Percentiles rank a stretch among this genome's conserved stretches.
phyloP scores from a whole-genome alignment of 768 basidiomycete species.

The Trametes cubensis region DNA sequence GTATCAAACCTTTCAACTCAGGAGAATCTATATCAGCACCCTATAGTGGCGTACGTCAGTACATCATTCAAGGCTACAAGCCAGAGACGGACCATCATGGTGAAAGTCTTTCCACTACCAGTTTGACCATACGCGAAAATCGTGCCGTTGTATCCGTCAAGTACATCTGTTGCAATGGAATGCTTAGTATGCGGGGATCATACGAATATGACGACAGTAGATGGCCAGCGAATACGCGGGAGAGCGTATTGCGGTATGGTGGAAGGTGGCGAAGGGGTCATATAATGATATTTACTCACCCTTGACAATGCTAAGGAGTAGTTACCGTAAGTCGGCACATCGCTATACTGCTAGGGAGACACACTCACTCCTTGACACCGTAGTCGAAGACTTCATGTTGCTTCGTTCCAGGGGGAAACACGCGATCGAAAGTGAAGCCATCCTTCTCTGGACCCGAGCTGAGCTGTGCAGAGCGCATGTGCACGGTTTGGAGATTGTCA shows the following conservation, averaged over 20 bases:
- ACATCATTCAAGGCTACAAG: constrained; percentile 13
- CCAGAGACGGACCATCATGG: constrained; percentile 86
- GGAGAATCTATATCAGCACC: constrained; percentile 95
- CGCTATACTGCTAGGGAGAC: constrained; percentile 72
- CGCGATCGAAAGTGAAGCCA: constrained; percentile 97
- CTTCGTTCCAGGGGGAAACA: constrained; percentile 89
- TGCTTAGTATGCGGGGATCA: neutral
- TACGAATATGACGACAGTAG: no score
- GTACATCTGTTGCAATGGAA: constrained; percentile 69
- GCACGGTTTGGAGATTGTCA: constrained; percentile 82
- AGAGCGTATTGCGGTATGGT: no score
- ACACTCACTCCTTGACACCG: constrained; percentile 90
- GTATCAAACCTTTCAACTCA: constrained; percentile 95
- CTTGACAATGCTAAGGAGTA: neutral
- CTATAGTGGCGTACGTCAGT: constrained; percentile 44
- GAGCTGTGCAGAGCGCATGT: constrained; percentile 69
- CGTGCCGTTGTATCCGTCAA: constrained; percentile 98
- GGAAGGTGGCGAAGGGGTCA: neutral
- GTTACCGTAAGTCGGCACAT: neutral
- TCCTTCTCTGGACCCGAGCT: constrained; percentile 90
- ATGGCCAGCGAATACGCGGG: no score
- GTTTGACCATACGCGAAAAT: constrained; percentile 89
- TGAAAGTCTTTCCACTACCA: constrained; percentile 90
- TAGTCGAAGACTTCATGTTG: constrained; percentile 98
- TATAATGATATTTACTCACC: neutral